A percentile compares a stretch with the other conserved stretches of the same genome.
These are phyloP conservation scores for Athelia psychrophila DNA, from an alignment of 1,284 basidiomycete genomes.

Conservation along the genomic window DNA sequence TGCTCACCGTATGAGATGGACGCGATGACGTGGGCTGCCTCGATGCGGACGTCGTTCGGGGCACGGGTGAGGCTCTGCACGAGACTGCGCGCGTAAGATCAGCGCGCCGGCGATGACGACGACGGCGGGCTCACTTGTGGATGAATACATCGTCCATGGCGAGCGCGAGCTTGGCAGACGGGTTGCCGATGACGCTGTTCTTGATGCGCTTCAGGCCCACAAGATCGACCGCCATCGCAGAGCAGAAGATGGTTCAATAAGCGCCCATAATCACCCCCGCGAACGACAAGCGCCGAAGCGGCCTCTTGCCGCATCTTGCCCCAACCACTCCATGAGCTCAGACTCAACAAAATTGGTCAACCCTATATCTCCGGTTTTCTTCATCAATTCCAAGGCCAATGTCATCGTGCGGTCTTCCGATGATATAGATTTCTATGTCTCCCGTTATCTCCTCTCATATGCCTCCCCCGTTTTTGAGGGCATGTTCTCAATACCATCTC, in stretches of 20 bases:
- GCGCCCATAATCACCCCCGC: too few species aligned
- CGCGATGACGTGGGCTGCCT: conserved; percentile 70
- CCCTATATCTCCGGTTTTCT: conserved; percentile 52
- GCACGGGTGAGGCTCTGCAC: conserved; percentile 52
- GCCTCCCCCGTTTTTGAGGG: too few species aligned
- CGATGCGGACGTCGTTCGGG: conserved; percentile 52
- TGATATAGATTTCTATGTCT: conserved; percentile 58
- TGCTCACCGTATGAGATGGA: conserved; percentile 64
- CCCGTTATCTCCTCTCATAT: too few species aligned
- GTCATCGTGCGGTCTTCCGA: too few species aligned
- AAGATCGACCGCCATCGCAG: not conserved
- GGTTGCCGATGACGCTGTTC: conserved; percentile 74
- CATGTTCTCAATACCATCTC: too few species aligned
- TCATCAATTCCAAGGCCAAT: too few species aligned
- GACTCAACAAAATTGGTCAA: conserved; percentile 56
- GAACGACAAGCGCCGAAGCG: too few species aligned
- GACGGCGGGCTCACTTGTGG: conserved; percentile 37
- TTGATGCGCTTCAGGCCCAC: conserved; percentile 56
- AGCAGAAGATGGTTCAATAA: too few species aligned
- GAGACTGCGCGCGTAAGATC: conserved; percentile 38
- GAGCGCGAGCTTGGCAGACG: conserved; percentile 58
- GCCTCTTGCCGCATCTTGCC: too few species aligned
- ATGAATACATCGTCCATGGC: conserved; percentile 53
- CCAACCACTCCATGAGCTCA: too few species aligned
- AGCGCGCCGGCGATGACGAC: not conserved